These are phyloP conservation scores for Leucoagaricus sp. DNA, from an alignment of 1,284 basidiomycete species.

Conservation along the genomic window DNA sequence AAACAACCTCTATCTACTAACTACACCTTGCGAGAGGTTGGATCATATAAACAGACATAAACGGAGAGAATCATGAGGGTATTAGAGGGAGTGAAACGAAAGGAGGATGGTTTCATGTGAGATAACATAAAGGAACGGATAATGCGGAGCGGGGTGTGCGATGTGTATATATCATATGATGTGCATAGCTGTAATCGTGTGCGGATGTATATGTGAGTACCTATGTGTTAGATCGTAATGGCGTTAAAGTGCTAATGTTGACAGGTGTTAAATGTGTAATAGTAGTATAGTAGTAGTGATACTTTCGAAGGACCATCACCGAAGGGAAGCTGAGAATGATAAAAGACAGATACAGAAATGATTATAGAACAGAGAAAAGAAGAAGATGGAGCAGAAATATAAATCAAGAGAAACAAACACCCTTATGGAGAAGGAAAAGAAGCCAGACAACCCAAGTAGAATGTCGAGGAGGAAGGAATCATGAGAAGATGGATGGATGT, in stretches of 20 bases:
- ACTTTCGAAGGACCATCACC: not conserved
- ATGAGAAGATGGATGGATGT: not conserved
- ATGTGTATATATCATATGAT: slow-evolving; percentile 1
- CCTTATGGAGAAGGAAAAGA: not conserved
- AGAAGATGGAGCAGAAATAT: not conserved
- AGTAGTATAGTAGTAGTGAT: slow-evolving; percentile 5
- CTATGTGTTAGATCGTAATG: no score
- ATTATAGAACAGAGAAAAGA: slow-evolving; percentile 1
- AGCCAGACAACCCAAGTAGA: not conserved
- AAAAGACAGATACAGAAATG: not conserved
- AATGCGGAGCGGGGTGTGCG: slow-evolving; percentile 13
- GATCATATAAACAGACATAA: not conserved
- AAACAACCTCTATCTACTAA: not conserved
- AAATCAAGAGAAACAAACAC: slow-evolving; percentile 3
- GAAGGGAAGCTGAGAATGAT: not conserved
- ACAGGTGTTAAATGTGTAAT: slow-evolving; percentile 1
- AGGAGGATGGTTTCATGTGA: not conserved
- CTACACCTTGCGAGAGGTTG: not conserved
- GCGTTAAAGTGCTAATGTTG: not conserved
- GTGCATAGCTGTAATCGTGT: not conserved
- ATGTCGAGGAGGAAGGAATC: not conserved
- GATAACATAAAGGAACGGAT: not conserved
- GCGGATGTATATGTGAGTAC: not conserved
- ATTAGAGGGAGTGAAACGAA: not conserved
- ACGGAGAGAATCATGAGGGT: no score